These are phyloP conservation scores for Penicillium ochrochloron DNA, from an alignment of 495 filamentous ascomycete genomes.

Conservation along the genomic window DNA sequence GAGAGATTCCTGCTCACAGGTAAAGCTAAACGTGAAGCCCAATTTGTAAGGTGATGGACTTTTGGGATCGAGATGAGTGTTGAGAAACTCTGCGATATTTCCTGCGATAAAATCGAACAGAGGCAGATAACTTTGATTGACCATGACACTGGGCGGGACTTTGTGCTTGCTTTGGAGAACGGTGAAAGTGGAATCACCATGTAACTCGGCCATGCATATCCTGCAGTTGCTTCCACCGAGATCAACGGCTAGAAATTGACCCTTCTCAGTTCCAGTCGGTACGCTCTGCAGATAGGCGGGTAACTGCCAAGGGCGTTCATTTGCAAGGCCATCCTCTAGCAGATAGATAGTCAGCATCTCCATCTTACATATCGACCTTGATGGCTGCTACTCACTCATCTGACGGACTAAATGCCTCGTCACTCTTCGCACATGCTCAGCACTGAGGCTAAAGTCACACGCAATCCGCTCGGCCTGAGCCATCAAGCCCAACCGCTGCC, in stretches of 20 bases:
- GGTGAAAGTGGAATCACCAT: conserved; percentile 40
- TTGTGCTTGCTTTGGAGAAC: conserved; percentile 19
- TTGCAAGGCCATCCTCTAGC: conserved; percentile 6
- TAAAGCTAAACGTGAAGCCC: conserved; percentile 34
- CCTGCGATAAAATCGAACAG: conserved; percentile 32
- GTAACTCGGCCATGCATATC: conserved; percentile 65
- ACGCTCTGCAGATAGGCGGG: conserved; percentile 39
- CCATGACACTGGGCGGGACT: conserved; percentile 25
- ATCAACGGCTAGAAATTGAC: conserved; percentile 68
- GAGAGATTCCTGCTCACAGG: conserved; percentile 26
- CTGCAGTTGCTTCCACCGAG: conserved; percentile 73
- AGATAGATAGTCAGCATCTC: neutral
- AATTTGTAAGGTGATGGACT: conserved; percentile 13
- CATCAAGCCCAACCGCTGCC: neutral
- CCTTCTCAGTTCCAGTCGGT: conserved; percentile 56
- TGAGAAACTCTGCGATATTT: conserved; percentile 22
- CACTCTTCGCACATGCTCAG: neutral
- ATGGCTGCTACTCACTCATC: neutral
- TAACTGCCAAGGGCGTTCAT: conserved; percentile 11
- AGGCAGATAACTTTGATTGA: conserved; percentile 20
- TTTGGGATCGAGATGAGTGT: neutral
- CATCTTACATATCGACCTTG: neutral
- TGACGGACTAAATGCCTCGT: conserved; percentile 2
- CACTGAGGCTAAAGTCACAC: neutral
- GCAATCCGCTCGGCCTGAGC: conserved; percentile 5